A percentile compares a stretch with the other conserved stretches of the same genome.
phyloP scores from a whole-genome alignment of 306 rosid species.

The Pyrus pyrifolia region DNA sequence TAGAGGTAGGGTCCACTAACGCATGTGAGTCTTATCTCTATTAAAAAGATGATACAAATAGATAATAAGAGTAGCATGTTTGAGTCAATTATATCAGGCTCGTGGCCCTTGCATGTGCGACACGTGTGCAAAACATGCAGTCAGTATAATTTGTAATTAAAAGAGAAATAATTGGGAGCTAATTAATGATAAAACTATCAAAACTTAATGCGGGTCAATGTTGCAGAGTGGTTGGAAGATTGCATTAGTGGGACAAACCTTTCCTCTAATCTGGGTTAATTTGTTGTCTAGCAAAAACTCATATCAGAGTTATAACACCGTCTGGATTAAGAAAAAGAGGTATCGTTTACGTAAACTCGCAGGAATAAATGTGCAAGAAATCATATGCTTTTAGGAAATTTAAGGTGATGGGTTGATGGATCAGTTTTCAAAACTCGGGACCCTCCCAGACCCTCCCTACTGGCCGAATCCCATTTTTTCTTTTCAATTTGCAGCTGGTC shows the following conservation, averaged over 20 bases:
- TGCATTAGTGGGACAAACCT: neutral
- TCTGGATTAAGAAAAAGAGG: neutral
- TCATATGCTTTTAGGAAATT: slow-evolving; percentile 10
- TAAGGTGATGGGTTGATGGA: slow-evolving; percentile 4
- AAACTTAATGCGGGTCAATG: neutral
- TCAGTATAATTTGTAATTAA: neutral
- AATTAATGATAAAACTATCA: neutral
- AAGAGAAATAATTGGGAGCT: neutral
- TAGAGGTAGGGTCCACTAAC: too few relatives aligned
- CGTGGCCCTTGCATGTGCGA: slow-evolving; percentile 24
- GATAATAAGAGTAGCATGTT: too few relatives aligned
- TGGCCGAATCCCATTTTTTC: neutral
- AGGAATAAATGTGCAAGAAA: slow-evolving; percentile 17
- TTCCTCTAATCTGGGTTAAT: neutral
- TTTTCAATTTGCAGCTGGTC: slow-evolving; percentile 12
- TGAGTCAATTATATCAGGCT: slow-evolving; percentile 19
- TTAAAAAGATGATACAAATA: too few relatives aligned
- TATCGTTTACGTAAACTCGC: slow-evolving; percentile 23
- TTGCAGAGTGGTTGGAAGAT: too few relatives aligned
- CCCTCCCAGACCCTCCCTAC: neutral
- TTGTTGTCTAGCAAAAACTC: neutral
- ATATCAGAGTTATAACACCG: neutral
- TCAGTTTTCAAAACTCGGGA: slow-evolving; percentile 22
- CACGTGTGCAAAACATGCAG: slow-evolving; percentile 13
- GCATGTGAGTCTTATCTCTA: fast-evolving